phyloP scores from a whole-genome alignment of 805 yeast species.

The Myxozyma vanderwaltii region DNA sequence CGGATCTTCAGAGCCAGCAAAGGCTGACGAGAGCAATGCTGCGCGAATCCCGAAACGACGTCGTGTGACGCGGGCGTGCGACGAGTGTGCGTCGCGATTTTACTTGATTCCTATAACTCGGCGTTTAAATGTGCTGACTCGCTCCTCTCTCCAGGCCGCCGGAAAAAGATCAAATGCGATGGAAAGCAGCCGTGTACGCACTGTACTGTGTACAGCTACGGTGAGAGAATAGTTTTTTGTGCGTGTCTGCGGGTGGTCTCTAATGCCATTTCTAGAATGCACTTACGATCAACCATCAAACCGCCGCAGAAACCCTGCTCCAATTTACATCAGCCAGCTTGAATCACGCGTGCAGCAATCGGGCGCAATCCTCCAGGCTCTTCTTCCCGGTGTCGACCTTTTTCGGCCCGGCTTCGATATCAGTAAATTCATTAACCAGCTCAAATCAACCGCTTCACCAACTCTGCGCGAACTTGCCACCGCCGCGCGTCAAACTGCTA shows the following conservation, averaged over 20 bases:
- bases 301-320: slow-evolving; percentile 48
- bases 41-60: slow-evolving; percentile 52
- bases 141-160: slow-evolving; percentile 44
- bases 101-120: background rate
- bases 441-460: slow-evolving; percentile 1
- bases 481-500: slow-evolving; percentile 18
- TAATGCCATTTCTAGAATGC: slow-evolving; percentile 48
- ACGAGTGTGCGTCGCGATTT: slow-evolving; percentile 52
- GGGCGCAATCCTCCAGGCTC: slow-evolving; percentile 42
- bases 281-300: slow-evolving; percentile 78
- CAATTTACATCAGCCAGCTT: slow-evolving; percentile 41
- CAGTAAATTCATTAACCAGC: slow-evolving; percentile 35
- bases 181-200: slow-evolving; percentile 77
- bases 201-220: slow-evolving; percentile 84
- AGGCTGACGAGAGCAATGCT: background rate
- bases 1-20: background rate
- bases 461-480: slow-evolving; percentile 12
- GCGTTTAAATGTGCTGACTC: background rate
- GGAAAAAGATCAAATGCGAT: slow-evolving; percentile 77
- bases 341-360: slow-evolving; percentile 45
- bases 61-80: slow-evolving; percentile 75
- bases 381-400: slow-evolving; percentile 49
- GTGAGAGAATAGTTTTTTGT: slow-evolving; percentile 14
- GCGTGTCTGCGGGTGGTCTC: background rate
- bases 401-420: slow-evolving; percentile 41